Conservation (phyloP, 257 asterid genomes). For the Solanum lycopersicoides region DNA sequence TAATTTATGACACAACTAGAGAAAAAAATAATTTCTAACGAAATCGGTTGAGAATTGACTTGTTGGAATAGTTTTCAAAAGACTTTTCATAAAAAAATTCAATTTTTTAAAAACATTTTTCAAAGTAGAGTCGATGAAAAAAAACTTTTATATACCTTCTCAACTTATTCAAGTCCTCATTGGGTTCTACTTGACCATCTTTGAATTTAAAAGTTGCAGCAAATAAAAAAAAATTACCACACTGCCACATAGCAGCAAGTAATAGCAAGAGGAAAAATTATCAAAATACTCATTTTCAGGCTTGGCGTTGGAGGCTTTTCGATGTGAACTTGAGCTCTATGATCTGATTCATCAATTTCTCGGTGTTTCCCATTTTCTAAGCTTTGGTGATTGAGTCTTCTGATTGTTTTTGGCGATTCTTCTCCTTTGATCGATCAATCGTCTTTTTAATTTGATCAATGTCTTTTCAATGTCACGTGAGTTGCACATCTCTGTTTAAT, state of each 20-base stretch:
- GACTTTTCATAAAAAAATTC: neutral
- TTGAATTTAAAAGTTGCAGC: neutral
- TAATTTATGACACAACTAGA: neutral
- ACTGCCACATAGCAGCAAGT: too few relatives aligned
- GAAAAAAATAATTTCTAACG: neutral
- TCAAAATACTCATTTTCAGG: too few relatives aligned
- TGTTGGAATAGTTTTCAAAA: neutral
- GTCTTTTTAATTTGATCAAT: neutral
- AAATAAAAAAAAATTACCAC: too few relatives aligned
- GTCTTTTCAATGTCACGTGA: too few relatives aligned
- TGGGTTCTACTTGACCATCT: slow-evolving; percentile 2
- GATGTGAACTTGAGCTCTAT: slow-evolving; percentile 92
- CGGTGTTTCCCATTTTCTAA: slow-evolving; percentile 63
- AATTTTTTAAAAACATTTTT: neutral
- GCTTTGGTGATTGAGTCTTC: neutral
- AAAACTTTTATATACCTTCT: slow-evolving; percentile 26
- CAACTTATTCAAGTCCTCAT: slow-evolving; percentile 11
- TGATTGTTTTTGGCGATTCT: neutral
- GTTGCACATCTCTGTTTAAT: too few relatives aligned
- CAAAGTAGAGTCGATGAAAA: neutral
- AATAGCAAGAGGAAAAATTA: too few relatives aligned
- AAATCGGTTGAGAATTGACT: neutral
- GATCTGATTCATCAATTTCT: slow-evolving; percentile 81
- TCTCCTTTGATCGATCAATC: neutral
- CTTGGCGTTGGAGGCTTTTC: slow-evolving; percentile 64